Percentiles rank a stretch among this genome's conserved stretches.
phyloP scores from a whole-genome alignment of 78 protist genomes.

The Dictyostelium discoideum region dicty_2.7 NC_007089.4:1922001-1922500 shows the following conservation, averaged over 20 bases:
- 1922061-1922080: no score
- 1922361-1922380: slow-evolving; percentile 91
- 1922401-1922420: slow-evolving; percentile 53
- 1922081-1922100: no score
- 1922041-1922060: no score
- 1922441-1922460: slow-evolving; percentile 84
- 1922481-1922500: slow-evolving; percentile 89
- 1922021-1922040: no score
- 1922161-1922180: slow-evolving; percentile 72
- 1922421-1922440: slow-evolving; percentile 59
- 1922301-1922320: slow-evolving; percentile 93
- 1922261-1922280: slow-evolving; percentile 94
- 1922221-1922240: slow-evolving; percentile 95
- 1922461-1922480: slow-evolving; percentile 82
- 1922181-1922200: slow-evolving; percentile 67
- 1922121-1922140: slow-evolving; percentile 91
- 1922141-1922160: slow-evolving; percentile 31
- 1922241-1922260: slow-evolving; percentile 97
- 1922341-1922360: slow-evolving; percentile 81
- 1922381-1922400: slow-evolving; percentile 91
- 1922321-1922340: slow-evolving; percentile 92
- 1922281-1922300: slow-evolving; percentile 95
- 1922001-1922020: no score
- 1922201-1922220: slow-evolving; percentile 87
- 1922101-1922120: slow-evolving; percentile 81